Evolutionary conservation across 1,284 basidiomycete species (phyloP), one percentile per base, ranked within the genome.

Genomic region (Gomphus bonarii): DNA sequence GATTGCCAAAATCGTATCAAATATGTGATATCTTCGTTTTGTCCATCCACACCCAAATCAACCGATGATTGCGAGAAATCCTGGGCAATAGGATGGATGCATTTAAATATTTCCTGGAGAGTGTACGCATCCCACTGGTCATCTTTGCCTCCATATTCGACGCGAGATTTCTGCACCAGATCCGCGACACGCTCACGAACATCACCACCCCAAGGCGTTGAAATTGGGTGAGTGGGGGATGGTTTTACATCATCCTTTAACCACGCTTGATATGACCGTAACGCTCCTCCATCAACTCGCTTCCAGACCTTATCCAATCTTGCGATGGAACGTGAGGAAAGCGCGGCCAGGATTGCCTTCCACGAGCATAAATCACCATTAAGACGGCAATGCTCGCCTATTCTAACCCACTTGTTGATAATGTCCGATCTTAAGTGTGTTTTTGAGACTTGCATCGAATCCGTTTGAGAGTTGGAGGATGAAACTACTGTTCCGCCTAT

Each of bases 301-400:
- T 79, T 81, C 88, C 88, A 91, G 9, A 77, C 84, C 65, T 88
- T 88, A 54, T 83, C 84, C 53, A 91, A 66, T 30, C 88, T 72
- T 10, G 87, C 85, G 28, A 91, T 74, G 8, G 88, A 84, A 30
- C 81, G 73, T 14, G 82, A 81, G 60, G 82, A 86, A 12, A 91
- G 65, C 5, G 83, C 88, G 16, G 75, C 73, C 33, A 70, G 70
- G 57, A 91, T 83, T 2, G 87, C 87, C 18, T 73, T 76, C 85
- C 85, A 91, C 5, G 85, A 81, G 62, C 83, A 85, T 61, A 85
- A 83, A 62, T 91, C 88, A 0, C 88, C 87, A 3, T 72, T 73
- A 20, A 73, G 64, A 4, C 86, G 75, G 58, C 85, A 85, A 43
- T 82, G 65, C 63, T 91, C 88, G 1, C 81, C 88, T 3, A 89